phyloP scores from a whole-genome alignment of 75 land plant genomes.

The Sequoia sempervirens region DNA sequence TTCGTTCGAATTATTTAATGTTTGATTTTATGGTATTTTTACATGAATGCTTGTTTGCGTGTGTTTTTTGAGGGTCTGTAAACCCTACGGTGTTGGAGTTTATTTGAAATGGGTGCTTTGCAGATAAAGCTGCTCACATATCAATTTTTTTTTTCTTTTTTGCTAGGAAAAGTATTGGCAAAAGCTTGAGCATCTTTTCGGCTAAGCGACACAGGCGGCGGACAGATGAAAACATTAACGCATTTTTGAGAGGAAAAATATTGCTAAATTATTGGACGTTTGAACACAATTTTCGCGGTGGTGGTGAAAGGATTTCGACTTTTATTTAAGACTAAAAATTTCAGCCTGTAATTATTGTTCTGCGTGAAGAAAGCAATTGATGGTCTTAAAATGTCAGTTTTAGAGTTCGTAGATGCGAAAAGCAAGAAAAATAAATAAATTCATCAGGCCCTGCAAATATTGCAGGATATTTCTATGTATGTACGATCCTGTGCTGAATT shows the following conservation, averaged over 20 bases:
- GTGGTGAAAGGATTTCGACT: too few species aligned
- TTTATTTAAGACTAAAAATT: neutral
- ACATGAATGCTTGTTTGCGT: neutral
- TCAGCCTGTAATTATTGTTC: neutral
- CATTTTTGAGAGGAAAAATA: neutral
- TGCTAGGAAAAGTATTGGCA: neutral
- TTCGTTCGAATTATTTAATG: too few species aligned
- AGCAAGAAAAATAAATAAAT: neutral
- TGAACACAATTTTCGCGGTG: too few species aligned
- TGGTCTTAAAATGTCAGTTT: neutral
- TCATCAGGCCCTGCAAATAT: neutral
- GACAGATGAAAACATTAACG: neutral
- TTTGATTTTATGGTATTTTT: neutral
- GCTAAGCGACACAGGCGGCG: neutral
- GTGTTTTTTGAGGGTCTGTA: neutral
- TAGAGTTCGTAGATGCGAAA: neutral
- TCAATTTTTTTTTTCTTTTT: neutral
- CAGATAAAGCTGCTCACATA: neutral
- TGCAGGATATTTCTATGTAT: slow-evolving; percentile 3
- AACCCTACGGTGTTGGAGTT: neutral
- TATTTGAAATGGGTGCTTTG: neutral
- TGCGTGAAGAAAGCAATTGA: neutral
- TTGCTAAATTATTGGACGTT: neutral
- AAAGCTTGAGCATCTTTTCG: neutral
- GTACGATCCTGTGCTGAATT: neutral